Conservation (phyloP, 768 basidiomycete species). For the Amanita inopinata region DNA sequence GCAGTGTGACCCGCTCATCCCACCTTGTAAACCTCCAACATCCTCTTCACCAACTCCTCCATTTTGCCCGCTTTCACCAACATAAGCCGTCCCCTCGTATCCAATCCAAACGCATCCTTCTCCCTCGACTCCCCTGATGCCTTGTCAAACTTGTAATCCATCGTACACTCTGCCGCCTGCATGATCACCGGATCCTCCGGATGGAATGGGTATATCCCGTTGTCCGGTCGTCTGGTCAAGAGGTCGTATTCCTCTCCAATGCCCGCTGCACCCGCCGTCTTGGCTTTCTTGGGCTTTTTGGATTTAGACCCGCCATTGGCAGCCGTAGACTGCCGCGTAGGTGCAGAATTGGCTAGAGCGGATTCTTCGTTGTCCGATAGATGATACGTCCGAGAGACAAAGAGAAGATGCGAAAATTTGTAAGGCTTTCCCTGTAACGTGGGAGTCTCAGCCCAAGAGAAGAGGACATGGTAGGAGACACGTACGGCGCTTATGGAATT, state of each 20-base stretch:
- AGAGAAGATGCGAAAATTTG: conserved; percentile 61
- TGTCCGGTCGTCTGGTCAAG: conserved; percentile 21
- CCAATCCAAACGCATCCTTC: conserved; percentile 62
- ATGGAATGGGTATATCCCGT: conserved; percentile 68
- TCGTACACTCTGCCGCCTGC: conserved; percentile 44
- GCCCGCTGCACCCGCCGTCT: conserved; percentile 15
- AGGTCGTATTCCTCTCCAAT: conserved; percentile 12
- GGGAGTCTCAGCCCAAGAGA: conserved; percentile 1
- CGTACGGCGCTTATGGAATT: conserved; percentile 59
- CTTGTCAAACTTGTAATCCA: conserved; percentile 42
- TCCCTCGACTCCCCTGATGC: conserved; percentile 42
- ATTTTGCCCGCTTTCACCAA: conserved; percentile 40
- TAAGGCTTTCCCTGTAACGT: conserved; percentile 49
- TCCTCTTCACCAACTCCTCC: conserved; percentile 27
- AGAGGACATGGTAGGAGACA: conserved; percentile 9
- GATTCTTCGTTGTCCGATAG: conserved; percentile 64
- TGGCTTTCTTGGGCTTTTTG: conserved; percentile 30
- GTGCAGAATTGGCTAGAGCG: conserved; percentile 32
- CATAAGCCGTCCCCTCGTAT: conserved; percentile 59
- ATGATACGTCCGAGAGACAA: conserved; percentile 74
- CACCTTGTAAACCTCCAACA: conserved; percentile 24
- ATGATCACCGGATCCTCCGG: conserved; percentile 75
- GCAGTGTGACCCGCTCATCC: neutral
- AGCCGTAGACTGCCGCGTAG: conserved; percentile 14
- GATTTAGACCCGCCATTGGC: conserved; percentile 16